Percentiles rank a stretch among this genome's conserved stretches.
These are phyloP conservation scores for Reticulascus tulasneorum DNA, from an alignment of 2,329 filamentous ascomycete genomes.

Conservation along the genomic window DNA sequence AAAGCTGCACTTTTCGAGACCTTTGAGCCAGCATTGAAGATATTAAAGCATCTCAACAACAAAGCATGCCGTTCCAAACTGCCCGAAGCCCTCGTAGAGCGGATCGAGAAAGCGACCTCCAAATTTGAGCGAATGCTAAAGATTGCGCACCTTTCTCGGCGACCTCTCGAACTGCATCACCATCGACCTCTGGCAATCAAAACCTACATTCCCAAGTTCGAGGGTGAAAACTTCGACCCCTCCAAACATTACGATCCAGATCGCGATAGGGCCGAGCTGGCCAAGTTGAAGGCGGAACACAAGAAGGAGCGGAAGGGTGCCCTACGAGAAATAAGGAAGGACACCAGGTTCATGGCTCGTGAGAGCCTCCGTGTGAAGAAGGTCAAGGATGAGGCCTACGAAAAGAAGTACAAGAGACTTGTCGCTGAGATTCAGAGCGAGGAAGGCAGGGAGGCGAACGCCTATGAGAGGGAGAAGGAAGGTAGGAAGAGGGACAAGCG, in stretches of 20 bases:
- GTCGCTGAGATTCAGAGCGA: slow-evolving; percentile 94
- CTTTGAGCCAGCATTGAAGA: slow-evolving; percentile 59
- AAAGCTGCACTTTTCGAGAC: slow-evolving; percentile 76
- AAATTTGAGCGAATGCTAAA: slow-evolving; percentile 53
- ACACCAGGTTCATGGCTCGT: slow-evolving; percentile 87
- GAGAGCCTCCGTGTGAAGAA: slow-evolving; percentile 91
- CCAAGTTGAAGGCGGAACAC: slow-evolving; percentile 83
- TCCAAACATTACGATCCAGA: slow-evolving; percentile 97
- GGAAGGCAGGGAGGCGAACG: slow-evolving; percentile 81
- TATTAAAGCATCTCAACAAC: slow-evolving; percentile 58
- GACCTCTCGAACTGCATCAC: slow-evolving; percentile 82
- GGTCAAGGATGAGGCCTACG: slow-evolving; percentile 87
- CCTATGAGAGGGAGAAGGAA: slow-evolving; percentile 82
- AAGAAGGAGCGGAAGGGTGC: slow-evolving; percentile 95
- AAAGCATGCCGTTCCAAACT: slow-evolving; percentile 48
- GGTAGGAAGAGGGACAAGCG: slow-evolving; percentile 62
- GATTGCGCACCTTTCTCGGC: slow-evolving; percentile 62
- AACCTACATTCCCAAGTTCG: slow-evolving; percentile 86
- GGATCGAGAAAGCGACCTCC: slow-evolving; percentile 35
- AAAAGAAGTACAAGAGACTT: slow-evolving; percentile 90
- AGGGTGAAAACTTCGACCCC: slow-evolving; percentile 91
- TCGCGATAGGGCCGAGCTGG: slow-evolving; percentile 78
- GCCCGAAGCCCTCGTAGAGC: slow-evolving; percentile 36
- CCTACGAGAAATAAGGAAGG: slow-evolving; percentile 89
- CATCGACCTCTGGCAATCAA: slow-evolving; percentile 88